Percentiles rank a stretch among this genome's conserved stretches.
phyloP scores from a whole-genome alignment of 2,329 filamentous ascomycete species.

The Pestalotiopsis sp. region DNA sequence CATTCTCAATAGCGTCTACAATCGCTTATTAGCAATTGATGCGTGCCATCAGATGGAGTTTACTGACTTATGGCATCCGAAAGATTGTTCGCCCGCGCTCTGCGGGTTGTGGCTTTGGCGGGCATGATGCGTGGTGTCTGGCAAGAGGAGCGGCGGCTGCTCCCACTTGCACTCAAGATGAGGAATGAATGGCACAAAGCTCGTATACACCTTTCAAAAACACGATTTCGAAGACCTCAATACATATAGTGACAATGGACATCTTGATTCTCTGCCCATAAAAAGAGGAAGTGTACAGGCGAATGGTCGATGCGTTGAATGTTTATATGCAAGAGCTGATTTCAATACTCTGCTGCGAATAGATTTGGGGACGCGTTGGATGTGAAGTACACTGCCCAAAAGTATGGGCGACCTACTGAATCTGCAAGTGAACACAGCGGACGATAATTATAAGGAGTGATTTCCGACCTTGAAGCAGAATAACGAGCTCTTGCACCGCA shows the following conservation, averaged over 20 bases:
- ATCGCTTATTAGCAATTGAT: not conserved
- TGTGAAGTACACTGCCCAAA: too few relatives aligned
- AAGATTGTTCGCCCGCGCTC: not conserved
- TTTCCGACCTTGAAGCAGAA: too few relatives aligned
- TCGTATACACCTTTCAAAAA: not conserved
- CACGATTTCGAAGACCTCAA: not conserved
- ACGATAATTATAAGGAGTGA: too few relatives aligned
- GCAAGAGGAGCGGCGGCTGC: not conserved
- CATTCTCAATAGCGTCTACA: not conserved
- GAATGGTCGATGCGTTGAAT: too few relatives aligned
- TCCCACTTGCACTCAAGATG: not conserved
- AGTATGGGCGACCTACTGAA: too few relatives aligned
- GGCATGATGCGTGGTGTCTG: not conserved
- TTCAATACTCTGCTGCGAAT: too few relatives aligned
- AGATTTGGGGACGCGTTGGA: too few relatives aligned
- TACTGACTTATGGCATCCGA: not conserved
- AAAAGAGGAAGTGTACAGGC: not conserved
- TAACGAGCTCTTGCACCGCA: too few relatives aligned
- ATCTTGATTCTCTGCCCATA: not conserved
- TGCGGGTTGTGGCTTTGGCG: not conserved
- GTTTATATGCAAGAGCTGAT: too few relatives aligned
- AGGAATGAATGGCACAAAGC: not conserved
- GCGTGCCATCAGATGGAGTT: not conserved
- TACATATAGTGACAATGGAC: not conserved
- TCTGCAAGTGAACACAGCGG: too few relatives aligned